phyloP scores from a whole-genome alignment of 2,329 filamentous ascomycete species.

The Calonectria pauciramosa region DNA sequence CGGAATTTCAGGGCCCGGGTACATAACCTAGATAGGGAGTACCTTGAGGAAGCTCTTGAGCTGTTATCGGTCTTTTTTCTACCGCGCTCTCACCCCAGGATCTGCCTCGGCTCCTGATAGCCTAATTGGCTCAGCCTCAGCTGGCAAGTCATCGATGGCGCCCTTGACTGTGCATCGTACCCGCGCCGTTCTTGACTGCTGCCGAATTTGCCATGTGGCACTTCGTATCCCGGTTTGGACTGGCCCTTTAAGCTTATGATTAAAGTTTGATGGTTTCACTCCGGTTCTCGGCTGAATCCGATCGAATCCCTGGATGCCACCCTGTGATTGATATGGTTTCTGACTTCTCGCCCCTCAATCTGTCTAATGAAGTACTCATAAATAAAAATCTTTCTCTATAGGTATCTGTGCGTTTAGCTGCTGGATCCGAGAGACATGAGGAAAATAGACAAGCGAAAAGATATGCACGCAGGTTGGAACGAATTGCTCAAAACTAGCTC shows the following conservation, averaged over 20 bases:
- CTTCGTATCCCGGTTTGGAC: background rate
- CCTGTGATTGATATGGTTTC: no score
- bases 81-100: no score
- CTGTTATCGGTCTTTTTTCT: no score
- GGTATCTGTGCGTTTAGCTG: background rate
- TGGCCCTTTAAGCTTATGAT: background rate
- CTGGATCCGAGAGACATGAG: background rate
- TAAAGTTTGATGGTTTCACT: background rate
- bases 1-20: background rate
- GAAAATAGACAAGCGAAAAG: background rate
- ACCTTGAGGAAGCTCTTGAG: no score
- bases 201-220: background rate
- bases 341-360: no score
- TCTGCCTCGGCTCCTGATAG: no score
- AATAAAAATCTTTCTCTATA: background rate
- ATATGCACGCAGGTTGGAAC: background rate
- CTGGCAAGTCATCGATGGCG: no score
- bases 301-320: background rate
- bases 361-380: background rate
- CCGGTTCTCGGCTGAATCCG: background rate
- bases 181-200: background rate
- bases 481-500: background rate
- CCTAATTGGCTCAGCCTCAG: no score
- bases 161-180: background rate
- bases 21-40: background rate